Conservation (phyloP, 805 yeast genomes). For the Candida pseudoglaebosa region DNA sequence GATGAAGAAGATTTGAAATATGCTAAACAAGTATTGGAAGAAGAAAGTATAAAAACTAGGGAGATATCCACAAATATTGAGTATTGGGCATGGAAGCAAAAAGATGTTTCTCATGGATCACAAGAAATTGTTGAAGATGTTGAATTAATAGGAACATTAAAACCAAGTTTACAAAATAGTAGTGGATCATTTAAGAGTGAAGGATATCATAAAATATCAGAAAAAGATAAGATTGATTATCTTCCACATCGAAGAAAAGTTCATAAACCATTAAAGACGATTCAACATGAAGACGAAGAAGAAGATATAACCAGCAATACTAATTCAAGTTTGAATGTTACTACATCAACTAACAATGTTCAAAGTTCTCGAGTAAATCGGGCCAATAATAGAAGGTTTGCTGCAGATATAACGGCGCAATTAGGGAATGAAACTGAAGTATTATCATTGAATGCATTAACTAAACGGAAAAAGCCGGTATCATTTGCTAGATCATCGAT, state of each 20-base stretch:
- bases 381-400: conserved; percentile 82
- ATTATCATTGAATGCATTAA: conserved; percentile 77
- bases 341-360: conserved; percentile 11
- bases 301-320: conserved; percentile 10
- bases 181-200: conserved; percentile 68
- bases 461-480: conserved; percentile 88
- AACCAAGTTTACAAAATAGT: conserved; percentile 32
- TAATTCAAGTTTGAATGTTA: conserved; percentile 6
- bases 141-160: conserved; percentile 24
- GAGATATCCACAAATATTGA: conserved; percentile 34
- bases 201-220: conserved; percentile 72
- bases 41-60: conserved; percentile 13
- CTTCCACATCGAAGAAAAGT: conserved; percentile 75
- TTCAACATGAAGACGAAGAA: conserved; percentile 60
- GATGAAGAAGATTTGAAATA: conserved; percentile 72
- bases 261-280: conserved; percentile 68
- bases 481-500: conserved; percentile 96
- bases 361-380: conserved; percentile 82
- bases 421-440: conserved; percentile 81
- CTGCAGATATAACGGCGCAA: conserved; percentile 83
- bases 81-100: conserved; percentile 68
- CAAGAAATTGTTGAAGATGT: conserved; percentile 25
- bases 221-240: conserved; percentile 67
- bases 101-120: conserved; percentile 18
- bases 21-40: conserved; percentile 42